Evolutionary conservation across 106 monocot species (phyloP), one percentile per base, ranked within the genome.

Genomic region (Dendrobium catenatum): DNA sequence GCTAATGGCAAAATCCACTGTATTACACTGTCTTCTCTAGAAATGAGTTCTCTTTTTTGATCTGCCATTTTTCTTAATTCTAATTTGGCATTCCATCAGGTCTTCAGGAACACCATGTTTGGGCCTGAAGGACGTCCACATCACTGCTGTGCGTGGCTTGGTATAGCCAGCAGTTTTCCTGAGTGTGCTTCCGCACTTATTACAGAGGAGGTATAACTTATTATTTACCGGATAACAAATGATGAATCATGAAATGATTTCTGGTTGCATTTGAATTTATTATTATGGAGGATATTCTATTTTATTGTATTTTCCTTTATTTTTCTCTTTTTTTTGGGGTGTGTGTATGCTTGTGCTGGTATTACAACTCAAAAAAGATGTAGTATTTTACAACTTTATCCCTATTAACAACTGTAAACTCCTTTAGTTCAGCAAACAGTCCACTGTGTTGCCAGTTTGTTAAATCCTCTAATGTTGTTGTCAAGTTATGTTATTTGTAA

Each of bases 51-150:
- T 55, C 76, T 47, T 40, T 5, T 37, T 24, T 19, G 1, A 43
- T 18, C 15, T 44, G 20, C 20, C n/a, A 9, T 74, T 43, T 74
- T n/a, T 74, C 73, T 73, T 73, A 40, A 16, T 73, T 73, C 58
- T 59, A 73, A 61, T 26, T 24, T 47, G 20, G 79, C 64, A 33
- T 58, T 77, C 27, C 76, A 81, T 76, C 91, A 99, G 98, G 98
- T 99, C 17, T 99, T 99, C 56, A 90, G 94, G 80, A 99, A 95
- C 82, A 99, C 98, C 56, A 99, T 99, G 95, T 99, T 99, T 87
- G 98, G 98, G 79, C 98, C 98, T 11, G 95, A 99, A 86, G 98
- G 98, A 51, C 94, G 87, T 40, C 95, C 98, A 77, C 93, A 99
- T 26, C 98, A 99, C 80, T 99, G 98, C 78, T 95, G 91, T 87